phyloP scores from a whole-genome alignment of 768 basidiomycete genomes.

The Mycena epipterygia region DNA sequence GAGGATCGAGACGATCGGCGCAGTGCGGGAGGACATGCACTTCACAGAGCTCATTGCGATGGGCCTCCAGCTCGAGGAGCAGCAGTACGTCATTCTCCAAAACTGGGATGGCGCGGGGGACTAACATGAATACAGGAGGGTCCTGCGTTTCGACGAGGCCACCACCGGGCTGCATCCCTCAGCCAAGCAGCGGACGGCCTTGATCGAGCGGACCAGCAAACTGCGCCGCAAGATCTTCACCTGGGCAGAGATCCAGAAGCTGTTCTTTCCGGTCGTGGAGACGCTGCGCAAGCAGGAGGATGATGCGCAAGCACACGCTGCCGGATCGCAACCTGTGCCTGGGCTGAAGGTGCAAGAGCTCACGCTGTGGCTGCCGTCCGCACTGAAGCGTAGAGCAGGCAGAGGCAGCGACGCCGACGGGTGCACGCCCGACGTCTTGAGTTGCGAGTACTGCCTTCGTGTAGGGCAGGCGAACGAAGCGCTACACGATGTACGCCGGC shows the following conservation, averaged over 20 bases:
- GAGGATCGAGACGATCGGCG: background rate
- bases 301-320: background rate
- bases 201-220: conserved; percentile 21
- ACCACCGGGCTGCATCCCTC: conserved; percentile 31
- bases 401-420: background rate
- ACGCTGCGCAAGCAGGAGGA: background rate
- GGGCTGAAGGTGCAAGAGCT: background rate
- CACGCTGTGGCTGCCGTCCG: conserved; percentile 41
- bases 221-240: conserved; percentile 4
- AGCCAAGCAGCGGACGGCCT: conserved; percentile 30
- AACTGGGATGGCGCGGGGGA: no score
- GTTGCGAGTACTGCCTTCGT: conserved; percentile 39
- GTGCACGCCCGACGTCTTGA: background rate
- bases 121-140: background rate
- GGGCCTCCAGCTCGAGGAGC: conserved; percentile 31
- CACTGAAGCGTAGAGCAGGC: conserved; percentile 16
- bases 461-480: conserved; percentile 43
- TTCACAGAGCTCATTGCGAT: no score
- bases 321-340: conserved; percentile 31
- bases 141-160: background rate
- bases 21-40: no score
- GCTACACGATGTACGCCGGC: conserved; percentile 35
- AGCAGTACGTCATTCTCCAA: conserved; percentile 22
- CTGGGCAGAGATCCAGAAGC: background rate
- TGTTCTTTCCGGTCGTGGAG: background rate